These are phyloP conservation scores for Dendryphion nanum DNA, from an alignment of 2,329 filamentous ascomycete genomes.

Conservation along the genomic window DNA sequence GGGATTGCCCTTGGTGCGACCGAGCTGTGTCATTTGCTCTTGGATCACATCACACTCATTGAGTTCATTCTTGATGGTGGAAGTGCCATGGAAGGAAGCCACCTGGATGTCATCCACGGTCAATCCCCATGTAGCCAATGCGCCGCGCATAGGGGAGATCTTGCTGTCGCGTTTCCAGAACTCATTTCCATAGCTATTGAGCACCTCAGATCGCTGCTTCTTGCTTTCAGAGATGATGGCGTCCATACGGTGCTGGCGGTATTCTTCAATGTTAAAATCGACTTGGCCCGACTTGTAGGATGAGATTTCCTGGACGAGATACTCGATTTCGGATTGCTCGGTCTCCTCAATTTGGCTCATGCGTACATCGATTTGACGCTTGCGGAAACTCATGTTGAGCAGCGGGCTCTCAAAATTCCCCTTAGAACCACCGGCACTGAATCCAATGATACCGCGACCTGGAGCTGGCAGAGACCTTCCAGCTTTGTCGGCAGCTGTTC, in stretches of 20 bases:
- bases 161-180: conserved; percentile 23
- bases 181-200: conserved; percentile 24
- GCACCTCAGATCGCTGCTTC: conserved; percentile 3
- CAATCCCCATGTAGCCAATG: conserved; percentile 39
- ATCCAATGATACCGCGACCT: conserved; percentile 36
- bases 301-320: conserved; percentile 4
- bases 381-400: conserved; percentile 25
- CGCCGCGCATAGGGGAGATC: conserved; percentile 38
- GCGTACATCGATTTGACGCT: conserved; percentile 18
- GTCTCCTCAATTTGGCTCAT: conserved; percentile 10
- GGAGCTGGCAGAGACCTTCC: conserved; percentile 42
- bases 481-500: conserved; percentile 35
- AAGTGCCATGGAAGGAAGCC: conserved; percentile 43
- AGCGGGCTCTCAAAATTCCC: conserved; percentile 18
- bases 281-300: conserved; percentile 3
- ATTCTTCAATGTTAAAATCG: conserved; percentile 6
- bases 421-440: conserved; percentile 19
- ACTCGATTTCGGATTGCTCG: conserved; percentile 4
- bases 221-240: neutral
- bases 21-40: conserved; percentile 36
- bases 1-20: conserved; percentile 33
- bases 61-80: conserved; percentile 40
- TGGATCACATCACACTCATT: conserved; percentile 41
- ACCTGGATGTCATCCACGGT: conserved; percentile 41
- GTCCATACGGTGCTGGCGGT: conserved; percentile 5